Conservation (phyloP, 73 alveolate species). For the Uronychia setigera region DNA sequence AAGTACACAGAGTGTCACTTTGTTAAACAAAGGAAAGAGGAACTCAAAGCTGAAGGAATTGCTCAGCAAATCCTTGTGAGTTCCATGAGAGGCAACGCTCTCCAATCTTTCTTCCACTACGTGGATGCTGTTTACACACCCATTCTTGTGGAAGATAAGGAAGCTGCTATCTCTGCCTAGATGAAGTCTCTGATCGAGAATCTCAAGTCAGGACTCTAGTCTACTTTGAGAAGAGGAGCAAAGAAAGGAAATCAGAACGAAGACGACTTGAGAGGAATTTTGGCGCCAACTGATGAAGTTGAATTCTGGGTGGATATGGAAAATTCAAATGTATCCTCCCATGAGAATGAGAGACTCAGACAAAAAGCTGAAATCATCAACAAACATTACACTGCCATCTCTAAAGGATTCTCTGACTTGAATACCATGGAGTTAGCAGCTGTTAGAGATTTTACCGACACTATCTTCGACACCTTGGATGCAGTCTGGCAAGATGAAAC, state of each 20-base stretch:
- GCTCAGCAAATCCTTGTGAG: constrained; percentile 42
- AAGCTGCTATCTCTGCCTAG: constrained; percentile 14
- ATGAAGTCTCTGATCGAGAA: constrained; percentile 39
- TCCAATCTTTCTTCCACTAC: constrained; percentile 47
- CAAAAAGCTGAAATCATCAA: constrained; percentile 64
- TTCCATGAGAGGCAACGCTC: constrained; percentile 44
- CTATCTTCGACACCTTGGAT: constrained; percentile 63
- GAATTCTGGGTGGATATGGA: constrained; percentile 74
- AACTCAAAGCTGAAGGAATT: constrained; percentile 22
- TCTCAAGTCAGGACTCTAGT: constrained; percentile 58
- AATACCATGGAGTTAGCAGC: constrained; percentile 53
- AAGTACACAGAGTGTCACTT: constrained; percentile 61
- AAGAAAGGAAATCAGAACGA: constrained; percentile 19
- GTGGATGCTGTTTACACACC: constrained; percentile 49
- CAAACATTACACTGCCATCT: constrained; percentile 47
- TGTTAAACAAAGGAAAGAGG: constrained; percentile 46
- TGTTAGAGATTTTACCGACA: constrained; percentile 52
- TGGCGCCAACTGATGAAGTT: constrained; percentile 75
- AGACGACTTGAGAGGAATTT: constrained; percentile 61
- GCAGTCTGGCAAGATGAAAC: constrained; percentile 63
- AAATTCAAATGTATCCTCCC: constrained; percentile 25
- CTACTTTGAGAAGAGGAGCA: constrained; percentile 56
- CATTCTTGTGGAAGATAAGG: constrained; percentile 33
- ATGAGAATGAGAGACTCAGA: constrained; percentile 45
- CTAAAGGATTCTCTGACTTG: constrained; percentile 51